phyloP scores from a whole-genome alignment of 2,329 filamentous ascomycete species.

The Rosellinia necatrix region DNA sequence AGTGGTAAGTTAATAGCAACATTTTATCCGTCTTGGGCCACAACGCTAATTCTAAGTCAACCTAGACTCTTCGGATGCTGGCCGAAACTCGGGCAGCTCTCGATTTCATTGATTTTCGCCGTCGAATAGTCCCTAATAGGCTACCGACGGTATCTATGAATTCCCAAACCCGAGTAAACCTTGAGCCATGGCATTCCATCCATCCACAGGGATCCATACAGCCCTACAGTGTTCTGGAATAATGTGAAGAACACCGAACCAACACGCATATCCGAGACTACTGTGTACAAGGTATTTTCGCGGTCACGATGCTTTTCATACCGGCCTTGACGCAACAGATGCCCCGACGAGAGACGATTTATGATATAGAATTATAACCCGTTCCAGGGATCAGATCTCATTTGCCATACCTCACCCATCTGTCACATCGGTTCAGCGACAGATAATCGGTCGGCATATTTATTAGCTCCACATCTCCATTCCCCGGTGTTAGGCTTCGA shows the following conservation, averaged over 20 bases:
- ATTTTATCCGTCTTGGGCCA: no score
- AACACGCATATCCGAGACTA: conserved; percentile 1
- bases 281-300: conserved; percentile 5
- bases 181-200: neutral
- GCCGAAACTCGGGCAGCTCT: conserved; percentile 39
- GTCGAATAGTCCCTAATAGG: neutral
- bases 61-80: conserved; percentile 42
- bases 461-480: conserved; percentile 20
- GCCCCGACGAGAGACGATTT: conserved; percentile 44
- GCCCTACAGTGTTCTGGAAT: neutral
- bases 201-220: neutral
- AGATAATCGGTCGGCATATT: conserved; percentile 23
- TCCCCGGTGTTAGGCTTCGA: conserved; percentile 32
- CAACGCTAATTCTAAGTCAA: conserved; percentile 8
- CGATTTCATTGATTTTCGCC: conserved; percentile 38
- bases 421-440: conserved; percentile 3
- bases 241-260: neutral
- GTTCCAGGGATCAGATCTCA: conserved; percentile 19
- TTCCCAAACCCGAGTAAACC: neutral
- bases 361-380: conserved; percentile 43
- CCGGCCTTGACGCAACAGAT: conserved; percentile 26
- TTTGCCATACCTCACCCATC: conserved; percentile 13
- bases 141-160: no score
- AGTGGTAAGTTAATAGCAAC: no score
- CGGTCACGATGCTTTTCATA: conserved; percentile 8